Conservation (phyloP, 345 rosid species). For the Eutrema heterophyllum region DNA sequence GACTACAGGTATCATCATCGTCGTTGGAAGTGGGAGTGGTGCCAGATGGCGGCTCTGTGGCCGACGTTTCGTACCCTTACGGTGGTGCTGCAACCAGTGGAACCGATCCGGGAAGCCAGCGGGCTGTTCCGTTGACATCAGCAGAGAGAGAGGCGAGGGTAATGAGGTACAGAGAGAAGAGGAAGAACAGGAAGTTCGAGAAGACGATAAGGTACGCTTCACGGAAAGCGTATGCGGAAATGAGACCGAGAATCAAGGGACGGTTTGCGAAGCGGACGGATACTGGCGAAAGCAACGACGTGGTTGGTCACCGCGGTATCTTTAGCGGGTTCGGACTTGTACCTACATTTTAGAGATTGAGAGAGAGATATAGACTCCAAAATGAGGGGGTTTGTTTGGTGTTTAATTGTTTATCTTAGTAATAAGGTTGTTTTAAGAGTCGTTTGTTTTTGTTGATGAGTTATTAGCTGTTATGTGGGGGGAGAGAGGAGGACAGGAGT, state of each 20-base stretch:
- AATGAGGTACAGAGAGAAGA: slow-evolving; percentile 94
- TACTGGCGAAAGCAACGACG: slow-evolving; percentile 24
- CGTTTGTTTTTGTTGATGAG: slow-evolving; percentile 12
- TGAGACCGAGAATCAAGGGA: slow-evolving; percentile 88
- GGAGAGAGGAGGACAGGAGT: slow-evolving; percentile 1
- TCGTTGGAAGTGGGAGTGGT: slow-evolving; percentile 88
- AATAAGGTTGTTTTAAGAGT: slow-evolving; percentile 6
- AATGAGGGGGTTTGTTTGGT: not conserved
- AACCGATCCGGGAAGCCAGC: slow-evolving; percentile 40
- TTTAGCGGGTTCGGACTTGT: slow-evolving; percentile 67
- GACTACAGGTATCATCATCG: slow-evolving; percentile 74
- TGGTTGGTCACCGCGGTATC: slow-evolving; percentile 37
- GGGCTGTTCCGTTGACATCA: slow-evolving; percentile 58
- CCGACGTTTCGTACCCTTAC: slow-evolving; percentile 62
- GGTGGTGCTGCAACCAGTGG: slow-evolving; percentile 30
- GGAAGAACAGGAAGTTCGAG: slow-evolving; percentile 94
- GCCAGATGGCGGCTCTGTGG: slow-evolving; percentile 66
- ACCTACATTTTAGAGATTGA: slow-evolving; percentile 54
- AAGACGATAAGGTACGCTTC: slow-evolving; percentile 95
- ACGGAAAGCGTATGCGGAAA: slow-evolving; percentile 88
- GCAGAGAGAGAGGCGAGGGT: slow-evolving; percentile 92
- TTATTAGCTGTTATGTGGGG: not conserved
- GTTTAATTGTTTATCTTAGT: slow-evolving; percentile 1
- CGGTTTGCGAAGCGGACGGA: slow-evolving; percentile 82
- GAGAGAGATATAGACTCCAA: not conserved